These are phyloP conservation scores for Caloboletus inedulis DNA, from an alignment of 1,284 basidiomycete genomes.

Conservation along the genomic window DNA sequence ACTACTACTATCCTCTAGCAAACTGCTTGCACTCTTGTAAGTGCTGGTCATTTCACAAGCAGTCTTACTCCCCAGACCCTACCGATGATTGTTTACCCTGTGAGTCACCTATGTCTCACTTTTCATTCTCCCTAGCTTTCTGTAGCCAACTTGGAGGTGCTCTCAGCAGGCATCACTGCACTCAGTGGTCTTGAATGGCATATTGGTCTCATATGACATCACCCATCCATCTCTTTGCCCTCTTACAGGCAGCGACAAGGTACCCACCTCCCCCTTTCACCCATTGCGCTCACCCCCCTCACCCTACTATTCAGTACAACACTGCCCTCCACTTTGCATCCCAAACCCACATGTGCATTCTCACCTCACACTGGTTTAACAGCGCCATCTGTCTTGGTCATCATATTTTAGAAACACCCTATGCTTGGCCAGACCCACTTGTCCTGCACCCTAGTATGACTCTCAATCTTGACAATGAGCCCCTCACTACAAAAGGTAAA, in stretches of 20 bases:
- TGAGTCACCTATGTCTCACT: neutral
- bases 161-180: conserved; percentile 67
- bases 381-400: conserved; percentile 67
- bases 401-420: conserved; percentile 54
- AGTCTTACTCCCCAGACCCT: too few species aligned
- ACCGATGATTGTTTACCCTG: conserved; percentile 1
- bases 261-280: neutral
- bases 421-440: conserved; percentile 71
- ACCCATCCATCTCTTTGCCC: conserved; percentile 70
- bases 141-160: conserved; percentile 63
- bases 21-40: too few species aligned
- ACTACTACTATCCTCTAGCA: too few species aligned
- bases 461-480: conserved; percentile 19
- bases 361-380: conserved; percentile 84
- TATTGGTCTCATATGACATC: conserved; percentile 73
- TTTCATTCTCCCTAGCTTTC: conserved; percentile 43
- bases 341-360: conserved; percentile 53
- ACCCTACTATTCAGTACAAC: conserved; percentile 38
- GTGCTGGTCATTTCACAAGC: too few species aligned
- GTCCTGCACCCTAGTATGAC: conserved; percentile 38
- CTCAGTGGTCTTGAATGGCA: conserved; percentile 87
- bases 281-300: neutral
- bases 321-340: conserved; percentile 59
- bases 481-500: conserved; percentile 15
- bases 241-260: conserved; percentile 48